Evolutionary conservation across 2,329 filamentous ascomycete species (phyloP).

Genomic region (Exserohilum turcica): DNA sequence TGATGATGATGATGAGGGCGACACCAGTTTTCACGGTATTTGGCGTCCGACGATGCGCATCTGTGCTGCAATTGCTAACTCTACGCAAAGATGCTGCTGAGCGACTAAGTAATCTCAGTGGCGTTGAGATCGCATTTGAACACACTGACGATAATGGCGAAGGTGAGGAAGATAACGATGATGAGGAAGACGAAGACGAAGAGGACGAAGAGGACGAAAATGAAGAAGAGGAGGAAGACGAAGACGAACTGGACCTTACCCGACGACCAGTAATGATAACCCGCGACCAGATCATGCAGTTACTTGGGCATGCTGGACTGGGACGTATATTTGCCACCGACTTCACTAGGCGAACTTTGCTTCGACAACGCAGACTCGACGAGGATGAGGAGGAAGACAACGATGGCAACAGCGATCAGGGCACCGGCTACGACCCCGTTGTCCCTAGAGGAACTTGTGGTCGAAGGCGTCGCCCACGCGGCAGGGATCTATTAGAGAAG

Average conservation of each 20-base stretch:
- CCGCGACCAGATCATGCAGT: slow-evolving; percentile 58
- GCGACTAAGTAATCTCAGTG: slow-evolving; percentile 49
- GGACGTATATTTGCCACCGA: slow-evolving; percentile 56
- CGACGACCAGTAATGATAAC: slow-evolving; percentile 49
- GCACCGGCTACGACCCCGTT: slow-evolving; percentile 41
- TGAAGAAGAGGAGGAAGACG: slow-evolving; percentile 33
- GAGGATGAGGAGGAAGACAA: slow-evolving; percentile 48
- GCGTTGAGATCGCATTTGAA: slow-evolving; percentile 50
- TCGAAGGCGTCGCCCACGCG: slow-evolving; percentile 51
- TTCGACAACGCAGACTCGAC: slow-evolving; percentile 28
- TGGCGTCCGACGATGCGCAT: background rate
- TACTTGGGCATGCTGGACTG: slow-evolving; percentile 60
- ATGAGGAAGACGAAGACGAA: slow-evolving; percentile 27
- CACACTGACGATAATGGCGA: slow-evolving; percentile 48
- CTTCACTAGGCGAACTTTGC: slow-evolving; percentile 25
- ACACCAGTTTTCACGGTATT: slow-evolving; percentile 45
- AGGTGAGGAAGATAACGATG: slow-evolving; percentile 26
- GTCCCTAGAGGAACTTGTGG: slow-evolving; percentile 43
- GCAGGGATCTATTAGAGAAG: slow-evolving; percentile 69
- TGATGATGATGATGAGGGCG: slow-evolving; percentile 47
- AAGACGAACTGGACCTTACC: slow-evolving; percentile 17
- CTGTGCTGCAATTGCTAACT: slow-evolving; percentile 3
- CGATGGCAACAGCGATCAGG: slow-evolving; percentile 47
- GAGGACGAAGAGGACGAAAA: slow-evolving; percentile 47
- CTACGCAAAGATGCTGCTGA: slow-evolving; percentile 47